phyloP scores from a whole-genome alignment of 352 stramenopile species.

The Phytophthora vignae region DNA sequence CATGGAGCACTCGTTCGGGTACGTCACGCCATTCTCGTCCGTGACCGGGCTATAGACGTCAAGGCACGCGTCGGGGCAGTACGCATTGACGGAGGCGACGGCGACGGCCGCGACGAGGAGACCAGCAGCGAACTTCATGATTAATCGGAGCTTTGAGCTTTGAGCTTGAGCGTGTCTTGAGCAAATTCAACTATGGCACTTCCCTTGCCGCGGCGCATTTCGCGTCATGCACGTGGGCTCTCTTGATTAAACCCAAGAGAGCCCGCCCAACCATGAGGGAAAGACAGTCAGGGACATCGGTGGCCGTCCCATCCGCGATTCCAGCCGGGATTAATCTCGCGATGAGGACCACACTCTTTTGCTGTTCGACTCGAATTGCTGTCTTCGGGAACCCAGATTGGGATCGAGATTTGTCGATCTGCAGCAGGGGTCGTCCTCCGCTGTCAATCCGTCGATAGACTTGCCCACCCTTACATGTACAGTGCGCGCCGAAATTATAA shows the following conservation, averaged over 20 bases:
- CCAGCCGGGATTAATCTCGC: slow-evolving; percentile 25
- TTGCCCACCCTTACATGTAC: no score
- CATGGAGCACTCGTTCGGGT: slow-evolving; percentile 26
- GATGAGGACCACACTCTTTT: slow-evolving; percentile 20
- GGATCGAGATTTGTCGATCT: slow-evolving; percentile 6
- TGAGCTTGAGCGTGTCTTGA: neutral
- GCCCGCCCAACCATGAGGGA: neutral
- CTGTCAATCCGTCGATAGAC: neutral
- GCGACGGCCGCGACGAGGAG: slow-evolving; percentile 20
- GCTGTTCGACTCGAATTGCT: slow-evolving; percentile 6
- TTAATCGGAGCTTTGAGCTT: neutral
- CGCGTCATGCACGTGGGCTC: neutral
- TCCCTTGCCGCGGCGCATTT: neutral
- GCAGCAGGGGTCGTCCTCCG: neutral
- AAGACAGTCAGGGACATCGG: neutral
- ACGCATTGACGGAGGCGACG: slow-evolving; percentile 16
- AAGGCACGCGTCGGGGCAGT: slow-evolving; percentile 19
- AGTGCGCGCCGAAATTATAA: no score
- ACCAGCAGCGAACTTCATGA: slow-evolving; percentile 24
- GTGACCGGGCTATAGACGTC: slow-evolving; percentile 18
- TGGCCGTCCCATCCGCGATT: slow-evolving; percentile 5
- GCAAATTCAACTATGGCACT: slow-evolving; percentile 14
- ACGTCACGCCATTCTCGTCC: slow-evolving; percentile 28
- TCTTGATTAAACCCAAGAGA: neutral
- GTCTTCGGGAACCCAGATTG: slow-evolving; percentile 13